Conservation (phyloP, 1,139 yeast genomes). For the Taphrina populina region DNA sequence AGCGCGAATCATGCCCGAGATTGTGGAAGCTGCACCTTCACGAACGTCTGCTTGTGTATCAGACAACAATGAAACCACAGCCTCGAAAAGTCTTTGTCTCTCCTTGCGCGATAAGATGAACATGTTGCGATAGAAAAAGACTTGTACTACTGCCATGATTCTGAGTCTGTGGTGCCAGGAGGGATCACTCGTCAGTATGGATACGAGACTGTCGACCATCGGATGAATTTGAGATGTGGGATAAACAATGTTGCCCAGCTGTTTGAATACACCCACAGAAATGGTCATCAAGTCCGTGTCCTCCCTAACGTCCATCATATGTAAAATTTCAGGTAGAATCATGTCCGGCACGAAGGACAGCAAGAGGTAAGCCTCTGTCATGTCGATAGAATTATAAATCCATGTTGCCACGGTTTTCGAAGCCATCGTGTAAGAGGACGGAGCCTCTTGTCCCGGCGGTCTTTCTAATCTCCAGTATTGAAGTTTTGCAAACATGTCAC, state of each 20-base stretch:
- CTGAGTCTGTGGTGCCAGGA: slow-evolving; percentile 70
- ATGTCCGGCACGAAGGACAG: slow-evolving; percentile 46
- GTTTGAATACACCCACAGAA: slow-evolving; percentile 56
- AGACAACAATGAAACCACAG: slow-evolving; percentile 57
- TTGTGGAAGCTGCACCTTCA: slow-evolving; percentile 68
- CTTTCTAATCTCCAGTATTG: slow-evolving; percentile 49
- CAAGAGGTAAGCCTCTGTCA: slow-evolving; percentile 33
- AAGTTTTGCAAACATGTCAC: slow-evolving; percentile 49
- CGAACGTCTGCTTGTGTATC: slow-evolving; percentile 74
- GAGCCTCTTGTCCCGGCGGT: slow-evolving; percentile 36
- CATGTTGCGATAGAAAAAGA: slow-evolving; percentile 70
- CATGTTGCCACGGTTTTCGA: slow-evolving; percentile 40
- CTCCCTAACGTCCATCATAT: slow-evolving; percentile 70
- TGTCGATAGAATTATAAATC: slow-evolving; percentile 39
- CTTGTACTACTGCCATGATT: slow-evolving; percentile 68
- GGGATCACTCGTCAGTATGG: slow-evolving; percentile 49
- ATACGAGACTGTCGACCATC: slow-evolving; percentile 56
- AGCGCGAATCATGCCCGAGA: slow-evolving; percentile 79
- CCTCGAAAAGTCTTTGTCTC: slow-evolving; percentile 54
- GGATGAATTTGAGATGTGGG: slow-evolving; percentile 50
- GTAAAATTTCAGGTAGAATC: slow-evolving; percentile 70
- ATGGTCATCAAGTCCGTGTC: slow-evolving; percentile 69
- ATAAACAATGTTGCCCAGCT: slow-evolving; percentile 61
- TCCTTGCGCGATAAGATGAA: slow-evolving; percentile 56
- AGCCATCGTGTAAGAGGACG: slow-evolving; percentile 38